A percentile compares a stretch with the other conserved stretches of the same genome.
Conservation (phyloP, 305 asterid genomes). For the Fraxinus greggii region DNA sequence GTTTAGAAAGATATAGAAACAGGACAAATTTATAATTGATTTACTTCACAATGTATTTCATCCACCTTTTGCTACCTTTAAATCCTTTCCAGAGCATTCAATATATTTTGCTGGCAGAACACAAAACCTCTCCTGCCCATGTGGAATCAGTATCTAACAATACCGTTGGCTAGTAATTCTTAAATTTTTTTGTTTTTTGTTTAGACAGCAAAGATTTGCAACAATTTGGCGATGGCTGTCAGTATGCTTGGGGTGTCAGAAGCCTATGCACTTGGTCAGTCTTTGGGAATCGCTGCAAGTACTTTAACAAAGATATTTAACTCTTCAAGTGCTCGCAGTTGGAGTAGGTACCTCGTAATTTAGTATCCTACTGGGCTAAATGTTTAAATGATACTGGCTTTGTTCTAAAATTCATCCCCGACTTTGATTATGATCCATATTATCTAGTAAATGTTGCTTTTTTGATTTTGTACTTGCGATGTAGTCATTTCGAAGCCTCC, state of each 20-base stretch:
- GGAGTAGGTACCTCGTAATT: slow-evolving; percentile 77
- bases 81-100: neutral
- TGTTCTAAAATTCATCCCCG: neutral
- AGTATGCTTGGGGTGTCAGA: slow-evolving; percentile 97
- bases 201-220: slow-evolving; percentile 90
- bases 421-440: neutral
- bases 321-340: slow-evolving; percentile 94
- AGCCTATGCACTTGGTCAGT: slow-evolving; percentile 93
- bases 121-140: neutral
- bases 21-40: neutral
- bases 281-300: slow-evolving; percentile 64
- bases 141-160: neutral
- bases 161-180: neutral
- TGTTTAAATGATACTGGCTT: neutral
- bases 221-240: slow-evolving; percentile 93
- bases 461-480: neutral
- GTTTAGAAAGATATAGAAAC: neutral
- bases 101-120: neutral
- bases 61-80: neutral
- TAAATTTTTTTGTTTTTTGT: neutral
- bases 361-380: neutral
- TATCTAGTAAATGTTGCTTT: neutral
- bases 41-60: neutral
- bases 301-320: slow-evolving; percentile 77
- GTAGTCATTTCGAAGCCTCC: neutral